A percentile compares a stretch with the other conserved stretches of the same genome.
Evolutionary conservation across 208 protist genomes (phyloP).

Genomic region (Jaenimonas drosophilae): DNA sequence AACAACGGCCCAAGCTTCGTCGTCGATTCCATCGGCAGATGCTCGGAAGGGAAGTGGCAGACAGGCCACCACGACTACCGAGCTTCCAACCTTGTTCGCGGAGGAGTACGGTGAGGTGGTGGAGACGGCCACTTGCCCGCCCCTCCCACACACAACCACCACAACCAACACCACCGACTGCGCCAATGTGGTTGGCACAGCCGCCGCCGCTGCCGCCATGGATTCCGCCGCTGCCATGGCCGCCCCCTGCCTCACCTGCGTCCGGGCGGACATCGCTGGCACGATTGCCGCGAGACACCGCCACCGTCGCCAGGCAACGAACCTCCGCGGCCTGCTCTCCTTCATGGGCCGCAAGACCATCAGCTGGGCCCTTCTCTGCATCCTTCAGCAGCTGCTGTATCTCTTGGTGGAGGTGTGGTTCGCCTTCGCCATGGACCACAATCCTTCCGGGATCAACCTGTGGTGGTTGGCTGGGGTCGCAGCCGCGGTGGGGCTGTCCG

Average conservation of each 20-base stretch:
- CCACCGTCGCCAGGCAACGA: slow-evolving; percentile 8
- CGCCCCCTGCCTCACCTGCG: no score
- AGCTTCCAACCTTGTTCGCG: neutral
- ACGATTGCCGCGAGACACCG: no score
- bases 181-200: no score
- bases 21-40: slow-evolving; percentile 5
- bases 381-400: slow-evolving; percentile 26
- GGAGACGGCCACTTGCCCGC: neutral
- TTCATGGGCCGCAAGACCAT: slow-evolving; percentile 39
- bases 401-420: slow-evolving; percentile 37
- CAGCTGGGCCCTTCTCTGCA: slow-evolving; percentile 22
- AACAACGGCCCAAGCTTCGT: slow-evolving; percentile 9
- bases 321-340: slow-evolving; percentile 16
- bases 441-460: slow-evolving; percentile 2
- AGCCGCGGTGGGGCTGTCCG: slow-evolving; percentile 13
- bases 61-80: neutral
- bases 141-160: slow-evolving; percentile 7
- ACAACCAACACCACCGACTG: slow-evolving; percentile 8
- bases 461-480: neutral
- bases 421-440: slow-evolving; percentile 13
- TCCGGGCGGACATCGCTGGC: no score
- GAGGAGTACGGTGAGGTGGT: slow-evolving; percentile 5
- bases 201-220: no score
- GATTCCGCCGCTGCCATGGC: no score
- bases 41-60: neutral